Conservation (phyloP, 495 filamentous ascomycete species). For the Tuber calosporum region DNA sequence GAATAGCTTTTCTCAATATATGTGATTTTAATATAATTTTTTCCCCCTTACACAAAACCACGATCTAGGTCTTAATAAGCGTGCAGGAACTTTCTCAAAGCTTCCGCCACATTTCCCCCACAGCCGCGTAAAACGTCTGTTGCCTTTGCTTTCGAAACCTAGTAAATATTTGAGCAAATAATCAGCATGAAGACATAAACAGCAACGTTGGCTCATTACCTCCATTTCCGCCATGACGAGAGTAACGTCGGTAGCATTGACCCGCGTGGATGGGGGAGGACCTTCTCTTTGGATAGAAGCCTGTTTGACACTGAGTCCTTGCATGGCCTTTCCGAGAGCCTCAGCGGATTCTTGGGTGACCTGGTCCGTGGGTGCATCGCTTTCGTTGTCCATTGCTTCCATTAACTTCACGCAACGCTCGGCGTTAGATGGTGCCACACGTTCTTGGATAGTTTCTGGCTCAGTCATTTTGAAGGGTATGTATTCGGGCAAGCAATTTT, state of each 20-base stretch:
- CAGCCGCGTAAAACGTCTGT: slow-evolving; percentile 28
- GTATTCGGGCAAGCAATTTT: slow-evolving; percentile 51
- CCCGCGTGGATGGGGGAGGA: slow-evolving; percentile 52
- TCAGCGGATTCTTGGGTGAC: slow-evolving; percentile 67
- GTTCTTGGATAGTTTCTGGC: slow-evolving; percentile 57
- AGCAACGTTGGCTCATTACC: slow-evolving; percentile 2
- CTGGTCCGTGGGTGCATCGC: slow-evolving; percentile 50
- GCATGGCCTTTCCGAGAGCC: slow-evolving; percentile 78
- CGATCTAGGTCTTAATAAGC: neutral
- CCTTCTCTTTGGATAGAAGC: slow-evolving; percentile 19
- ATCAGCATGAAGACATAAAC: slow-evolving; percentile 6
- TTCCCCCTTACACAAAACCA: neutral
- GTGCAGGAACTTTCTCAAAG: slow-evolving; percentile 25
- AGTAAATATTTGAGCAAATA: neutral
- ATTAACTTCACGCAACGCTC: slow-evolving; percentile 86
- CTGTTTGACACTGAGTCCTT: slow-evolving; percentile 43
- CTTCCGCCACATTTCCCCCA: slow-evolving; percentile 28
- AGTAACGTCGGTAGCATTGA: slow-evolving; percentile 58
- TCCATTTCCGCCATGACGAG: slow-evolving; percentile 34
- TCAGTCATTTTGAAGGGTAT: slow-evolving; percentile 51
- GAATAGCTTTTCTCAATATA: neutral
- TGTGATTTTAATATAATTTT: neutral
- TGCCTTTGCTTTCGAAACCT: slow-evolving; percentile 30
- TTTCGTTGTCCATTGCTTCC: slow-evolving; percentile 78
- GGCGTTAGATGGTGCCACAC: slow-evolving; percentile 56